These are phyloP conservation scores for Trichoderma sp. DNA, from an alignment of 2,329 filamentous ascomycete species.

Conservation along the genomic window DNA sequence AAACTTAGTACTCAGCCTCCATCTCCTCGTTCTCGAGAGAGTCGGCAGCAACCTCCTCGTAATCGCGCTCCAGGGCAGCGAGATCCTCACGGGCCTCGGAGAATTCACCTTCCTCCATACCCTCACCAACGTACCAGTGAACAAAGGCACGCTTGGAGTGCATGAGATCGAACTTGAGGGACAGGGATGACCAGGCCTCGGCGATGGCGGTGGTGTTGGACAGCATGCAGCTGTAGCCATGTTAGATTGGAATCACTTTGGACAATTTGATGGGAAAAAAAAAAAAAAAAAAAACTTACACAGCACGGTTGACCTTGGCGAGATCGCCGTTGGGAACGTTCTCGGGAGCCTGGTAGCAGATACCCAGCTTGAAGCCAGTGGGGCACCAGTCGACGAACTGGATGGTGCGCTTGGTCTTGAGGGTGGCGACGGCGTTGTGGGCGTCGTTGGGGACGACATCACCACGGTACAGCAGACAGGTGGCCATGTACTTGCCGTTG, in stretches of 20 bases:
- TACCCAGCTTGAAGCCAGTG: slow-evolving; percentile 99
- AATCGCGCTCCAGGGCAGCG: slow-evolving; percentile 95
- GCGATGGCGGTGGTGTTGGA: slow-evolving; percentile 98
- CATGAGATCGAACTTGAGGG: slow-evolving; percentile 99
- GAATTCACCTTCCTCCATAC: slow-evolving; percentile 99
- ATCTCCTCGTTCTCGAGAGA: slow-evolving; percentile 84
- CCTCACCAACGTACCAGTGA: slow-evolving; percentile 99
- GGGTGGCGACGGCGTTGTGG: slow-evolving; percentile 85
- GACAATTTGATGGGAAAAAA: not conserved
- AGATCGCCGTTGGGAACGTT: slow-evolving; percentile 96
- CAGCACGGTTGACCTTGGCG: slow-evolving; percentile 96
- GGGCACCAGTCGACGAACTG: slow-evolving; percentile 99
- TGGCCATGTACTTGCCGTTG: slow-evolving; percentile 99
- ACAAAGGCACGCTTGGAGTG: slow-evolving; percentile 99
- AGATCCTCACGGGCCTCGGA: slow-evolving; percentile 98
- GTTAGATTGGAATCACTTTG: not conserved
- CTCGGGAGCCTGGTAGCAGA: slow-evolving; percentile 98
- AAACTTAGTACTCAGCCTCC: slow-evolving; percentile 84
- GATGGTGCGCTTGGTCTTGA: slow-evolving; percentile 99
- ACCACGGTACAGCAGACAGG: slow-evolving; percentile 95
- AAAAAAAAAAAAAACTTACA: slow-evolving; percentile 64
- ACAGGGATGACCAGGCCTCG: slow-evolving; percentile 95
- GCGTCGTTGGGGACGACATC: slow-evolving; percentile 97
- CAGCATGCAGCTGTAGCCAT: slow-evolving; percentile 77
- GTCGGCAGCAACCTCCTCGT: slow-evolving; percentile 97